Conservation (phyloP, 2,329 filamentous ascomycete species). For the Calonectria leucothoes region DNA sequence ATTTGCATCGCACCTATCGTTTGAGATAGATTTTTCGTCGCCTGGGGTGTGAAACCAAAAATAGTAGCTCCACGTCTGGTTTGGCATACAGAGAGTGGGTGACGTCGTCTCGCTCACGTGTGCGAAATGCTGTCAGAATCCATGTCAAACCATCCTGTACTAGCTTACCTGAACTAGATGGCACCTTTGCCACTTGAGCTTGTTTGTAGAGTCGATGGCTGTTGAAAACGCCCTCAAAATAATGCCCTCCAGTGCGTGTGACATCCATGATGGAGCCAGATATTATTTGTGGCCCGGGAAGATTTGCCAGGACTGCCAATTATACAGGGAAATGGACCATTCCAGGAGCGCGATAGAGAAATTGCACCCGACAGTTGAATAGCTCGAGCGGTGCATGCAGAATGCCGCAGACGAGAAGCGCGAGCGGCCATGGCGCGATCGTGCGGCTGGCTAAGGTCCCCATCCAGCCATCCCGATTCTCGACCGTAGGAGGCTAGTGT, state of each 20-base stretch:
- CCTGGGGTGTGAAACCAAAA: constrained; percentile 14
- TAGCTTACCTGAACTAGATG: constrained; percentile 7
- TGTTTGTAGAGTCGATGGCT: background rate
- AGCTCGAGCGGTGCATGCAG: constrained; percentile 12
- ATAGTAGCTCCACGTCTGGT: constrained; percentile 13
- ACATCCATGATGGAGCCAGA: constrained; percentile 6
- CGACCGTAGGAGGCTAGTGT: background rate
- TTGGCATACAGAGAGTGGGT: constrained; percentile 16
- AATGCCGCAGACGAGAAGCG: background rate
- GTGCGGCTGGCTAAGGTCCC: constrained; percentile 2
- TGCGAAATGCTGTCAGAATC: background rate
- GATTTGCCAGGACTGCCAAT: background rate
- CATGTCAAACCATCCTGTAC: background rate
- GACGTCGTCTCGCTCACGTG: constrained; percentile 4
- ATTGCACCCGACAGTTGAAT: background rate
- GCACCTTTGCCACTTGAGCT: background rate
- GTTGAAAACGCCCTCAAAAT: background rate
- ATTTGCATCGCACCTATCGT: constrained; percentile 11
- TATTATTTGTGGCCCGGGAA: background rate
- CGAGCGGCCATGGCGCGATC: constrained; percentile 17
- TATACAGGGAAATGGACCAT: background rate
- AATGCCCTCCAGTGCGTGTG: constrained; percentile 9
- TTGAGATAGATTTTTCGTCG: constrained; percentile 16
- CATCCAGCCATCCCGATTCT: constrained; percentile 16
- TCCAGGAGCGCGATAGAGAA: background rate